phyloP scores from a whole-genome alignment of 1,284 basidiomycete genomes.

The Malassezia vespertilionis region DNA sequence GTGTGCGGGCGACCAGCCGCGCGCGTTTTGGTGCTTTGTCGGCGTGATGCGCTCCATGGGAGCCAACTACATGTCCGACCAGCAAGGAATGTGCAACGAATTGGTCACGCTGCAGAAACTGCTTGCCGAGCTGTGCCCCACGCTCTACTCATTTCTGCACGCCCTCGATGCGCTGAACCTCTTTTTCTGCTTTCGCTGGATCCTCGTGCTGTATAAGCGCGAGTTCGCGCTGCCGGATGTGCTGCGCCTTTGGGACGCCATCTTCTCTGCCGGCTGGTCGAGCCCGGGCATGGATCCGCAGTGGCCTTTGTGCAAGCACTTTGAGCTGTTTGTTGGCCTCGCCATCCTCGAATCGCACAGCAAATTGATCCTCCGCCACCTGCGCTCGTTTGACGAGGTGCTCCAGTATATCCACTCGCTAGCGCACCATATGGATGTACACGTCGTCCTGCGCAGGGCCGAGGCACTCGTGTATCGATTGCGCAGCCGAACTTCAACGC shows the following conservation, averaged over 20 bases:
- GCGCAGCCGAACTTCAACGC: slow-evolving; percentile 1
- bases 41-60: slow-evolving; percentile 91
- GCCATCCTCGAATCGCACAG: slow-evolving; percentile 86
- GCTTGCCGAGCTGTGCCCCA: slow-evolving; percentile 84
- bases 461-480: slow-evolving; percentile 23
- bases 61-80: slow-evolving; percentile 87
- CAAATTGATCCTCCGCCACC: slow-evolving; percentile 81
- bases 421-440: slow-evolving; percentile 21
- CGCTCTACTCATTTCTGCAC: slow-evolving; percentile 56
- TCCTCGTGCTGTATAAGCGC: slow-evolving; percentile 51
- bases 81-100: slow-evolving; percentile 93
- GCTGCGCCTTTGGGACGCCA: slow-evolving; percentile 71
- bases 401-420: slow-evolving; percentile 33
- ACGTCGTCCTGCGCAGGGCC: slow-evolving; percentile 20
- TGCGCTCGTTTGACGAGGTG: slow-evolving; percentile 59
- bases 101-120: slow-evolving; percentile 77
- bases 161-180: slow-evolving; percentile 80
- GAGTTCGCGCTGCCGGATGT: slow-evolving; percentile 87
- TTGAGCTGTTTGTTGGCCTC: slow-evolving; percentile 70
- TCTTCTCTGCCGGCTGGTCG: slow-evolving; percentile 33
- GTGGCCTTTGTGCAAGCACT: slow-evolving; percentile 9
- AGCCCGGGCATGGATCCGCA: background rate
- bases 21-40: slow-evolving; percentile 92
- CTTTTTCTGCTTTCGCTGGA: slow-evolving; percentile 92
- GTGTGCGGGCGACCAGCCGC: slow-evolving; percentile 72